Base-by-base conservation (phyloP, 2,329 filamentous ascomycete genomes). In the Venturiaceae sp. region DNA sequence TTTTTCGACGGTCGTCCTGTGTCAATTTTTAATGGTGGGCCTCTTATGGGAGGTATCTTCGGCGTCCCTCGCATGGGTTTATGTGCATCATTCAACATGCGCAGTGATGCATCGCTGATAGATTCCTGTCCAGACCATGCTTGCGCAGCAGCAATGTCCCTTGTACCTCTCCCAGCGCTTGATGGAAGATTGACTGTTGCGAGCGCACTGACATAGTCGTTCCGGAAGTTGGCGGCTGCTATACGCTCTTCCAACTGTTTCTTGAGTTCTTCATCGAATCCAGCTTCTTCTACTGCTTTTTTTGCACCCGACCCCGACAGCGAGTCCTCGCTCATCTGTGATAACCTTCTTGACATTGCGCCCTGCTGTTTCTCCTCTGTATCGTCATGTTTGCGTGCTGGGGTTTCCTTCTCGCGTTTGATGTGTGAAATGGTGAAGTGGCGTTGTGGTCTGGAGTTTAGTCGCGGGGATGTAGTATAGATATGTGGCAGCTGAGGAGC, bases 51-150 rank as follows among this genome's bases (percentile, higher is more conserved):
- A 67, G 41, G 32, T 66, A 63, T 56, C 69, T 70, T 8, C 65
- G 72, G 62, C 69, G 70, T 8, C 6, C 63, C 64, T 37, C 65
- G 64, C 58, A 73, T 41, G 3, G 80, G 81, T 66, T 84, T 85
- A 64, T 82, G 80, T 16, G 80, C 77, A 65, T 85, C 83, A 52
- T 81, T 79, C 9, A 86, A 76, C 82, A 97, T 97, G 33, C 94
- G 84, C 53, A 95, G 74, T 23, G 90, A 85, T 0, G 87, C 80
- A 69, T 96, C 91, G 64, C 86, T 82, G 1, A 86, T 74, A 5
- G 76, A 77, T 72, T 97, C 94, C 13, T 81, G 77, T 2, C 92
- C 94, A 0, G 81, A 84, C 94, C 94, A 99, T 1, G 87, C 80
- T 59, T 80, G 74, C 6, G 85, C 83, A 0, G 80, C 77, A 1